Conservation (phyloP, 106 monocot genomes). For the Acanthochlamys bracteata region DNA sequence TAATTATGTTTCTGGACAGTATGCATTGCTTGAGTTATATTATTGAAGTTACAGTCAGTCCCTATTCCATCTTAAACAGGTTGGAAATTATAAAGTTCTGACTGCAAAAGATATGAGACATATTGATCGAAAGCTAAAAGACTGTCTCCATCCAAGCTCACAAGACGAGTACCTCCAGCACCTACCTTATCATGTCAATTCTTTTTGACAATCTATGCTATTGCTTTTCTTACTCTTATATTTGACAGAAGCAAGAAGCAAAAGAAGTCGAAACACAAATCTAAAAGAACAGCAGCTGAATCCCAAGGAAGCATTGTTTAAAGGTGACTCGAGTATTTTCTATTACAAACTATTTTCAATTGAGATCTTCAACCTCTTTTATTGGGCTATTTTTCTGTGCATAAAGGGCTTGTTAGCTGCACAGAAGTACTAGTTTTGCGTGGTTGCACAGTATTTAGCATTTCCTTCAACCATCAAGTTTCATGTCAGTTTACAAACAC, state of each 20-base stretch:
- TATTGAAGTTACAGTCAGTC: too few species aligned
- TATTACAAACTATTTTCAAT: too few species aligned
- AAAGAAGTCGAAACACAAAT: conserved; percentile 69
- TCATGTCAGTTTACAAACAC: too few species aligned
- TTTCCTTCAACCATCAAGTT: too few species aligned
- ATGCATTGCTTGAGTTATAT: too few species aligned
- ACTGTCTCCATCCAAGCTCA: conserved; percentile 82
- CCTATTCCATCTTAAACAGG: conserved; percentile 24
- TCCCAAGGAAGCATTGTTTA: conserved; percentile 18
- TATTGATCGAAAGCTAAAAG: conserved; percentile 78
- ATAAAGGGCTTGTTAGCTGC: too few species aligned
- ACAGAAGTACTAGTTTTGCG: too few species aligned
- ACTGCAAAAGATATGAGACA: conserved; percentile 81
- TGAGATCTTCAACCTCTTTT: too few species aligned
- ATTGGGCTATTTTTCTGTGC: too few species aligned
- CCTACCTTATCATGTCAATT: neutral
- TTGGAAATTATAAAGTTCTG: conserved; percentile 41
- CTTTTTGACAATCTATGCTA: neutral
- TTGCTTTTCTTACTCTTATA: neutral
- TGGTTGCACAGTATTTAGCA: too few species aligned
- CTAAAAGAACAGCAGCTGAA: conserved; percentile 40
- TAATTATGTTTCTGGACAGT: too few species aligned
- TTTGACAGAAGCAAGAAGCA: conserved; percentile 62
- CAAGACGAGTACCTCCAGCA: conserved; percentile 58
- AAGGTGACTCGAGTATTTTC: too few species aligned